A percentile compares a stretch with the other conserved stretches of the same genome.
phyloP scores from a whole-genome alignment of 176 grass and related monocot species.

The Areca catechu region DNA sequence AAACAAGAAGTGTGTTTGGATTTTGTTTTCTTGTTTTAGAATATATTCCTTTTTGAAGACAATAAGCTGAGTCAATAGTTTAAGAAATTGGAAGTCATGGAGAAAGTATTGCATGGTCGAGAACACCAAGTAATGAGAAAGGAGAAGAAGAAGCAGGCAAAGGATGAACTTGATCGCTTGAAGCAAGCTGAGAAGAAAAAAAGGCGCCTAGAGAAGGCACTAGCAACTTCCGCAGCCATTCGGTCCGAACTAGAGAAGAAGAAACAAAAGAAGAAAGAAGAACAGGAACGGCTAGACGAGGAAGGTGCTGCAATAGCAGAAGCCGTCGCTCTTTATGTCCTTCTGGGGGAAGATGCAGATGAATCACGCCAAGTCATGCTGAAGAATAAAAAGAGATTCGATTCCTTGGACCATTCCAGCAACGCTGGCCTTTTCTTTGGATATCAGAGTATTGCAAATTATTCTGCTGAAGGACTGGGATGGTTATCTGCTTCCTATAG shows the following conservation, averaged over 20 bases:
- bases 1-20: constrained; percentile 21
- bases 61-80: not conserved
- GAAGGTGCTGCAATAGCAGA: constrained; percentile 94
- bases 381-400: constrained; percentile 38
- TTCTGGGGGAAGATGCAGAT: constrained; percentile 68
- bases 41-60: not conserved
- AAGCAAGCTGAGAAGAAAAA: constrained; percentile 72
- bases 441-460: not conserved
- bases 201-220: constrained; percentile 60
- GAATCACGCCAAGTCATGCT: constrained; percentile 52
- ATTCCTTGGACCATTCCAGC: constrained; percentile 37
- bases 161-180: constrained; percentile 41
- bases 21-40: constrained; percentile 19
- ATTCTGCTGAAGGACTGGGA: not conserved
- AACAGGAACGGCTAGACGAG: constrained; percentile 78
- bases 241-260: constrained; percentile 73
- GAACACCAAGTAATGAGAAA: constrained; percentile 35
- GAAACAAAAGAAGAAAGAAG: constrained; percentile 69
- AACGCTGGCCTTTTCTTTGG: constrained; percentile 6
- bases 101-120: constrained; percentile 34
- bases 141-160: constrained; percentile 40
- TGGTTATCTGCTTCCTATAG: not conserved
- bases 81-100: constrained; percentile 33
- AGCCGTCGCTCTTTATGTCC: constrained; percentile 89
- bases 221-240: constrained; percentile 61